Evolutionary conservation across 495 filamentous ascomycete genomes (phyloP).

Genomic region (Melanomma pulvis-pyrius): DNA sequence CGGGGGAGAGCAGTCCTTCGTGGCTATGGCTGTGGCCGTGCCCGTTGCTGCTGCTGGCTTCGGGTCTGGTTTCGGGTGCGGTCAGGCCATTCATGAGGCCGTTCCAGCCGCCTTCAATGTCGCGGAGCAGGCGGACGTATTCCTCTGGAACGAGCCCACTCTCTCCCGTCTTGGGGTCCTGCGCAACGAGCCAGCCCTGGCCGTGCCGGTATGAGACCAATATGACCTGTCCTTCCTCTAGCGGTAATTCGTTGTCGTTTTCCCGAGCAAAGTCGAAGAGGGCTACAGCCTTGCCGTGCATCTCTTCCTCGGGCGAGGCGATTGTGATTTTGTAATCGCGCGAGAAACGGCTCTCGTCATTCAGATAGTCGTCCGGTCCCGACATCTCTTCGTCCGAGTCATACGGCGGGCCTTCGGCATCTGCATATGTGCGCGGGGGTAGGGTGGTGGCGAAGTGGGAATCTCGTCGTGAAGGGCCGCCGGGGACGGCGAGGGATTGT

Average conservation of each 20-base stretch:
- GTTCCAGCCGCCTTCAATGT: slow-evolving; percentile 73
- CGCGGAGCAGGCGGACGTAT: slow-evolving; percentile 89
- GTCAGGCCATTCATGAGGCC: slow-evolving; percentile 34
- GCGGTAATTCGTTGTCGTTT: slow-evolving; percentile 92
- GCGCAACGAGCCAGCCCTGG: slow-evolving; percentile 94
- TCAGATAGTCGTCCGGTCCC: slow-evolving; percentile 51
- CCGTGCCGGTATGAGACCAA: slow-evolving; percentile 95
- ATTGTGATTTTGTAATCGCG: slow-evolving; percentile 94
- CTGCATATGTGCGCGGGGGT: slow-evolving; percentile 60
- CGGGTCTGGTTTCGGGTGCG: neutral
- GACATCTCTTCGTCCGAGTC: slow-evolving; percentile 43
- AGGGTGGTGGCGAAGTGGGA: slow-evolving; percentile 54
- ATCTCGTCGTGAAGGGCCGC: slow-evolving; percentile 46
- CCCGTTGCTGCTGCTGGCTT: neutral
- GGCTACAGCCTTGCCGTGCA: slow-evolving; percentile 95
- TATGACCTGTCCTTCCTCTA: slow-evolving; percentile 93
- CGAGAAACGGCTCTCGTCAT: slow-evolving; percentile 72
- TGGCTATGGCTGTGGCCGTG: slow-evolving; percentile 2
- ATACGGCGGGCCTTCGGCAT: slow-evolving; percentile 46
- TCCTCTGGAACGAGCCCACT: slow-evolving; percentile 93
- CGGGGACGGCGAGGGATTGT: slow-evolving; percentile 54
- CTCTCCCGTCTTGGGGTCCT: slow-evolving; percentile 90
- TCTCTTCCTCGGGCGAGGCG: slow-evolving; percentile 92
- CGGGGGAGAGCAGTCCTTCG: slow-evolving; percentile 32
- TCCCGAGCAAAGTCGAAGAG: slow-evolving; percentile 93